Evolutionary conservation across 345 rosid genomes (phyloP), one percentile per base, ranked within the genome.

Genomic region (Eucalyptus pumila): DNA sequence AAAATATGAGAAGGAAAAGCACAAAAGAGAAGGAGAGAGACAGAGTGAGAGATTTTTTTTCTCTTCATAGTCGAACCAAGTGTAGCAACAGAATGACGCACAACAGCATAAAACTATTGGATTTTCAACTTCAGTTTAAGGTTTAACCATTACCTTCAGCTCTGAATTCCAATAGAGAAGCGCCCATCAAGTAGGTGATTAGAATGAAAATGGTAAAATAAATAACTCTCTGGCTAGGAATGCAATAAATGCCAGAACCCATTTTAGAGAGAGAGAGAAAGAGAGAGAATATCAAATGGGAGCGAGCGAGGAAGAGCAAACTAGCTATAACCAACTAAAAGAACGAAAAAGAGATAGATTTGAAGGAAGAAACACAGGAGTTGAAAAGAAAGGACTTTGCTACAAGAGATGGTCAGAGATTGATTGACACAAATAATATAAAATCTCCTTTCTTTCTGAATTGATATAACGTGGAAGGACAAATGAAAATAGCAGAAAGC

Each of bases 391-490:
- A 76, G 47, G 83, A 76, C 83, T 21, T 76, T 11, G 83, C 83
- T 37, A 11, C 83, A 40, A 76, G 47, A 76, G 23, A 21, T 37
- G 27, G 83, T 76, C 47, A 76, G 83, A 13, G 94, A 91, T 88
- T 89, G 94, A 93, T 88, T 81, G 92, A 88, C 89, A 88, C 86
- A 40, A 21, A 40, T 76, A 76, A 76, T 76, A 40, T 76, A 76
- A 37, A 76, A 76, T 76, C 47, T 76, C 83, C 30, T 14, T 85
- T 34, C 45, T 87, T 89, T 86, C 40, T 88, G 94, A 92, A 87
- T 91, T 90, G 95, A 93, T 91, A 89, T 93, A 92, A 91, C 94
- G 89, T 87, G 52, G 90, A 91, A 91, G 90, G 94, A 90, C 93
- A 92, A 76, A 90, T 49, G 83, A 91, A 91, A 86, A 88, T 58